Percentiles rank a stretch among this genome's conserved stretches.
Conservation (phyloP, 2,329 filamentous ascomycete genomes). For the Phyllosticta citrichinensis region DNA sequence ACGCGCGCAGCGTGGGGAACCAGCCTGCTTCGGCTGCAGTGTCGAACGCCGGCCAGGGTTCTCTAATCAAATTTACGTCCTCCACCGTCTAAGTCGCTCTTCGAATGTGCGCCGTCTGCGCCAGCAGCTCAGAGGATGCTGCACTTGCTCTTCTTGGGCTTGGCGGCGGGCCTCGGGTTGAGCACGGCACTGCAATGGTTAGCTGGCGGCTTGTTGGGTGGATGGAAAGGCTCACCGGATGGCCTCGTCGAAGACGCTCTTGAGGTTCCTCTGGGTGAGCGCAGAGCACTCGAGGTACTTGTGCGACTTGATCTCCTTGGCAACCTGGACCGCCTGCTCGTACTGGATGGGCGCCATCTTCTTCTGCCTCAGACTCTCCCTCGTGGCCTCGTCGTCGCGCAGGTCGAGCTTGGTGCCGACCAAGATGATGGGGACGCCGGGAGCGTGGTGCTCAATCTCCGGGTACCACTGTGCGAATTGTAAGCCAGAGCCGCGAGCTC, state of each 20-base stretch:
- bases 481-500: slow-evolving; percentile 15
- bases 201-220: neutral
- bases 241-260: slow-evolving; percentile 97
- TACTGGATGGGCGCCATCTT: slow-evolving; percentile 97
- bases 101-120: neutral
- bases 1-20: neutral
- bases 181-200: slow-evolving; percentile 26
- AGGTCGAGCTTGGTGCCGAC: slow-evolving; percentile 96
- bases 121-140: slow-evolving; percentile 18
- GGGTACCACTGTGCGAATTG: slow-evolving; percentile 67
- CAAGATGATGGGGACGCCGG: slow-evolving; percentile 89
- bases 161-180: slow-evolving; percentile 26
- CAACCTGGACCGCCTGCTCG: slow-evolving; percentile 77
- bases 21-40: neutral
- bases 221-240: slow-evolving; percentile 63
- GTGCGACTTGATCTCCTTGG: slow-evolving; percentile 89
- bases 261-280: slow-evolving; percentile 89
- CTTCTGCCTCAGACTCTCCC: slow-evolving; percentile 75
- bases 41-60: neutral
- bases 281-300: slow-evolving; percentile 98
- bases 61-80: neutral
- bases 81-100: neutral
- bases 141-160: slow-evolving; percentile 21
- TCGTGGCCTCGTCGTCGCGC: slow-evolving; percentile 74
- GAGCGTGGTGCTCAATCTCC: slow-evolving; percentile 94